These are phyloP conservation scores for Lasiodiplodia citricola DNA, from an alignment of 2,329 filamentous ascomycete species.

Conservation along the genomic window DNA sequence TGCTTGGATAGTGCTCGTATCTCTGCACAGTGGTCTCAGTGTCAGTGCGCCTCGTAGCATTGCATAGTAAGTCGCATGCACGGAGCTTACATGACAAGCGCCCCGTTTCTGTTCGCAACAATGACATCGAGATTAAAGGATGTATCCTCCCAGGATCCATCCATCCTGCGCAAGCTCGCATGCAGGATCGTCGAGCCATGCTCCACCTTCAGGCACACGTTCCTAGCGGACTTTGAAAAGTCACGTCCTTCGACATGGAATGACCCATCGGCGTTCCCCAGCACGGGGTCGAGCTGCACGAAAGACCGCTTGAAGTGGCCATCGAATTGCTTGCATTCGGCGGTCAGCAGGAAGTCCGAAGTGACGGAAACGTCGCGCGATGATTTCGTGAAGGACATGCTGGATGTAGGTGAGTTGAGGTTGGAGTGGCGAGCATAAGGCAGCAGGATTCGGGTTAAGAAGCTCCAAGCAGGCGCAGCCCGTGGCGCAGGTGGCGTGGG, in stretches of 20 bases:
- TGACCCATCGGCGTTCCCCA: background rate
- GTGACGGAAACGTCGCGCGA: constrained; percentile 1
- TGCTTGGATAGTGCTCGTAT: background rate
- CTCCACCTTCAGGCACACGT: background rate
- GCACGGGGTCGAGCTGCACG: background rate
- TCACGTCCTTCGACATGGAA: background rate
- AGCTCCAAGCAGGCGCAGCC: background rate
- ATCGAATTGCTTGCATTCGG: background rate
- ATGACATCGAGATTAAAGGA: constrained; percentile 1
- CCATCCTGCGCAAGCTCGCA: background rate
- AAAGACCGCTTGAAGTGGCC: background rate
- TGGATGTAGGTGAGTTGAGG: background rate
- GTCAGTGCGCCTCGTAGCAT: background rate
- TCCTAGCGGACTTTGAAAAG: constrained; percentile 1
- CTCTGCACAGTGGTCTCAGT: background rate
- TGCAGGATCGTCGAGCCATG: background rate
- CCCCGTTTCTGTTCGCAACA: constrained; percentile 4
- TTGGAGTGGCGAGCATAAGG: background rate
- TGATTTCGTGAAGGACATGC: constrained; percentile 1
- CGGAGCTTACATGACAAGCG: background rate
- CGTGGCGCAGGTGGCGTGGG: constrained; percentile 2
- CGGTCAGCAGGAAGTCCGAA: background rate
- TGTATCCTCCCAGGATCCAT: background rate
- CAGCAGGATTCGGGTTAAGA: background rate
- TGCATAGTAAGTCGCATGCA: background rate